Evolutionary conservation across 371 early-diverging fungal species (phyloP).

Genomic region (Rhizopus arrhizus): DNA sequence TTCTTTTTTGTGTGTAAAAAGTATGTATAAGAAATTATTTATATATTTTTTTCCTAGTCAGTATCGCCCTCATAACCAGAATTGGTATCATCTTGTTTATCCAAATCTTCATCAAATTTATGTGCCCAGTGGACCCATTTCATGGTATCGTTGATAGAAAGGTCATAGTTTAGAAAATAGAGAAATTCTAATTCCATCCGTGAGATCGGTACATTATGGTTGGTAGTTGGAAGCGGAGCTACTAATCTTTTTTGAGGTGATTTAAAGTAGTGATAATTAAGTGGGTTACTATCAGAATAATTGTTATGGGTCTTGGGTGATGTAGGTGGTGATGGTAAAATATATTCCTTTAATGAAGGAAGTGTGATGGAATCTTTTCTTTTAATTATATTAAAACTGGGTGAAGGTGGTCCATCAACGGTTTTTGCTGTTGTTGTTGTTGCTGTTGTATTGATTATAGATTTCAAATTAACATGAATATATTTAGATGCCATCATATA

Average conservation of each 20-base stretch:
- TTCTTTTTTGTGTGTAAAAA: too few relatives aligned
- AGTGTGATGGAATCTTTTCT: conserved; percentile 7
- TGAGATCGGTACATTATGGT: conserved; percentile 18
- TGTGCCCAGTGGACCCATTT: conserved; percentile 34
- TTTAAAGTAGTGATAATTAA: conserved; percentile 30
- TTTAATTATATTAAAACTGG: not conserved
- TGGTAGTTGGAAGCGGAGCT: not conserved
- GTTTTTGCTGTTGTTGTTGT: not conserved
- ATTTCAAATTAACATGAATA: conserved; percentile 29
- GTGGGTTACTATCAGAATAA: conserved; percentile 18
- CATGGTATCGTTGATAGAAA: conserved; percentile 28
- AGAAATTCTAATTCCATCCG: conserved; percentile 61
- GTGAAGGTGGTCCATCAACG: not conserved
- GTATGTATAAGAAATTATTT: too few relatives aligned
- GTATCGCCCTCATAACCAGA: conserved; percentile 19
- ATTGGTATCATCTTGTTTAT: conserved; percentile 1
- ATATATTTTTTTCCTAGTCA: not conserved
- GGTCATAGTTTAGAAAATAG: conserved; percentile 51
- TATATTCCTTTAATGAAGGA: not conserved
- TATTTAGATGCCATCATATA: conserved; percentile 37
- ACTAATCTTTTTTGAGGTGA: conserved; percentile 1
- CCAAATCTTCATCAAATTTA: conserved; percentile 21
- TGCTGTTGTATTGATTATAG: conserved; percentile 16
- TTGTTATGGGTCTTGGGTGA: conserved; percentile 18
- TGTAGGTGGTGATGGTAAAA: conserved; percentile 30